phyloP scores from a whole-genome alignment of 371 early-diverging fungal genomes.

The Actinomucor elegans region DNA sequence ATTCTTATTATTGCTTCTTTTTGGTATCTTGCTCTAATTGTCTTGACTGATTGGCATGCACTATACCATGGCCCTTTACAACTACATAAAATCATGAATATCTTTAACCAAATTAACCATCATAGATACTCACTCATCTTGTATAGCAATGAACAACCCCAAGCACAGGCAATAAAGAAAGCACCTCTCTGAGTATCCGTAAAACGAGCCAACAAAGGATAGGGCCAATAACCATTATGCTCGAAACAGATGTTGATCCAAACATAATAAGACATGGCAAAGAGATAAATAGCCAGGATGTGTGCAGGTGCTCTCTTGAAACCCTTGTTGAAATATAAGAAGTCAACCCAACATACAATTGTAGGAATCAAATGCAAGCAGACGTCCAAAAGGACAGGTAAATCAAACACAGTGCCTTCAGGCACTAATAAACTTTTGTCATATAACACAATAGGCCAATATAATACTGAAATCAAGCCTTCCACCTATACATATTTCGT shows the following conservation, averaged over 20 bases:
- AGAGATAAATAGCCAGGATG: conserved; percentile 16
- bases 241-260: conserved; percentile 20
- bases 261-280: conserved; percentile 12
- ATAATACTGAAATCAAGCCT: conserved; percentile 22
- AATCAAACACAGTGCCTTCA: conserved; percentile 3
- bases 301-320: conserved; percentile 17
- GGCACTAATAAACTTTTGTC: conserved; percentile 19
- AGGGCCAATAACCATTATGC: conserved; percentile 20
- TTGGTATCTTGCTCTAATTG: too few species aligned
- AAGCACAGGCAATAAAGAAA: conserved; percentile 19
- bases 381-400: conserved; percentile 18
- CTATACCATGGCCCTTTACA: too few species aligned
- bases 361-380: conserved; percentile 19
- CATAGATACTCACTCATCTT: conserved; percentile 17
- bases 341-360: conserved; percentile 13
- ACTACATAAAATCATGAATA: too few species aligned
- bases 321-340: conserved; percentile 13
- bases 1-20: too few species aligned
- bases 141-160: conserved; percentile 19
- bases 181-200: conserved; percentile 8
- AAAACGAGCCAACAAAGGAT: conserved; percentile 21
- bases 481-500: conserved; percentile 18
- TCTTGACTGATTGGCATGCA: too few species aligned
- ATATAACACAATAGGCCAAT: conserved; percentile 27
- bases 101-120: not conserved